These are phyloP conservation scores for Alternaria incomplexa DNA, from an alignment of 2,329 filamentous ascomycete genomes.

Conservation along the genomic window DNA sequence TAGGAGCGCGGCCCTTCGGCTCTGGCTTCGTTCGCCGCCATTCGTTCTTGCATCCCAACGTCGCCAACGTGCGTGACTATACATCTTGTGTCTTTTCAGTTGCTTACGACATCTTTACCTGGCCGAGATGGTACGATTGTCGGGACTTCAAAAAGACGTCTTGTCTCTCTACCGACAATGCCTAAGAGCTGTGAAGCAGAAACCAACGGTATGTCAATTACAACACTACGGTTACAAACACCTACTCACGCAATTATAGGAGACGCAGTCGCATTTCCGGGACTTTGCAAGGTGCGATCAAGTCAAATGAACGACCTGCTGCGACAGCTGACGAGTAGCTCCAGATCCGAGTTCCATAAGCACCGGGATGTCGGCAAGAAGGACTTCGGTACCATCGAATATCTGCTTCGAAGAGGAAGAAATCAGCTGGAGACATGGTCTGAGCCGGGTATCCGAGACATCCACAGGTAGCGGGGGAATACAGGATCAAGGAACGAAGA, in stretches of 20 bases:
- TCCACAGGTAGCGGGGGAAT: conserved; percentile 15
- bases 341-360: conserved; percentile 77
- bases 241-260: conserved; percentile 49
- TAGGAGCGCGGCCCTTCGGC: conserved; percentile 4
- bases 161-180: conserved; percentile 85
- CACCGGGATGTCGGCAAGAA: conserved; percentile 74
- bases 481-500: not conserved
- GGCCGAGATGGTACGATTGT: conserved; percentile 61
- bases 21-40: not conserved
- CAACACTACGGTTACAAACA: not conserved
- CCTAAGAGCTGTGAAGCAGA: conserved; percentile 78
- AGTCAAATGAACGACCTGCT: not conserved
- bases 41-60: not conserved
- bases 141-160: conserved; percentile 90
- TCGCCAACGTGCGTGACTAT: not conserved
- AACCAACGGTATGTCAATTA: conserved; percentile 69
- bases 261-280: conserved; percentile 66
- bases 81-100: not conserved
- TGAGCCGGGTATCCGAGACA: conserved; percentile 78
- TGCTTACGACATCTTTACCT: not conserved
- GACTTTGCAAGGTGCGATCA: conserved; percentile 64
- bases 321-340: conserved; percentile 12
- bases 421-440: conserved; percentile 83
- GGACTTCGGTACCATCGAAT: conserved; percentile 86
- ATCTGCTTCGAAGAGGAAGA: conserved; percentile 78